phyloP scores from a whole-genome alignment of 495 filamentous ascomycete species.

The Cladorrhinum samala region DNA sequence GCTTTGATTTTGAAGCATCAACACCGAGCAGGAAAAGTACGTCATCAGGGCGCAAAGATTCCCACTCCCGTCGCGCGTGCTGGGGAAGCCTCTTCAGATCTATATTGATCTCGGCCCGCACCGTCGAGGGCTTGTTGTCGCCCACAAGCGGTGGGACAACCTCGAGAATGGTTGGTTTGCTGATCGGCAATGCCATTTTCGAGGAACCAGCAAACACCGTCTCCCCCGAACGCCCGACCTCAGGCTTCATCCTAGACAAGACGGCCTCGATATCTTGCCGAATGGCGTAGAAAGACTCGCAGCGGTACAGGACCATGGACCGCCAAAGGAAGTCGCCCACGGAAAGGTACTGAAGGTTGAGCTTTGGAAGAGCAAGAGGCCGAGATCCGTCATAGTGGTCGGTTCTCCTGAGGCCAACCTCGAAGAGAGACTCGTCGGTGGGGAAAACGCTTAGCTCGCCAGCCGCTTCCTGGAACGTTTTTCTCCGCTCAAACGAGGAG shows the following conservation, averaged over 20 bases:
- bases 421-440: conserved; percentile 81
- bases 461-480: conserved; percentile 76
- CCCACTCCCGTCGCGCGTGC: conserved; percentile 79
- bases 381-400: conserved; percentile 85
- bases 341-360: conserved; percentile 93
- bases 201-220: conserved; percentile 80
- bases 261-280: conserved; percentile 81
- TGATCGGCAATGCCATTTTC: conserved; percentile 82
- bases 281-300: conserved; percentile 91
- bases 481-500: conserved; percentile 68
- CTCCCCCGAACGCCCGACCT: conserved; percentile 52
- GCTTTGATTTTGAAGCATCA: conserved; percentile 48
- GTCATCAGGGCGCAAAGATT: conserved; percentile 80
- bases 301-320: conserved; percentile 80
- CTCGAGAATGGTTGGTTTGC: conserved; percentile 82
- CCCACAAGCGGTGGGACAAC: conserved; percentile 80
- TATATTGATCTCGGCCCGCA: conserved; percentile 81
- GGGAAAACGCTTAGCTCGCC: conserved; percentile 68
- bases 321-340: conserved; percentile 95
- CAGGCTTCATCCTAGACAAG: conserved; percentile 72
- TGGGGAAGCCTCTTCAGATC: conserved; percentile 75
- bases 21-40: conserved; percentile 83
- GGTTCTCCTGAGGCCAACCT: conserved; percentile 73
- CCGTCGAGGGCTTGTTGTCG: conserved; percentile 73
- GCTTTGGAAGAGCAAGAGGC: conserved; percentile 85